Conservation (phyloP, 2,329 filamentous ascomycete genomes). For the Colletotrichum neosansevieriae region DNA sequence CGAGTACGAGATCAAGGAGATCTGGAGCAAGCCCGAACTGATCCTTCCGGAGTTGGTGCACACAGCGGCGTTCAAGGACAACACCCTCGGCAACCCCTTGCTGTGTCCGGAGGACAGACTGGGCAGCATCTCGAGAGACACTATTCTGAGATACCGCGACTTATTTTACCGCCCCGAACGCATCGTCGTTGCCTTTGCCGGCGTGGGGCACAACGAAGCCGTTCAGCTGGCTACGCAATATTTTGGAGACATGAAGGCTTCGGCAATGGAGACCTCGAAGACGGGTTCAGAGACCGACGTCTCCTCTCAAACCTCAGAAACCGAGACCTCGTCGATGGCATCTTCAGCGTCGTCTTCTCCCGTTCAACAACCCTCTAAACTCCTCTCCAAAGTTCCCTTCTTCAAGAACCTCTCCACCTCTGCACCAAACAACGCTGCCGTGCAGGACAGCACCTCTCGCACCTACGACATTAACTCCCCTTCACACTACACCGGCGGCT, state of each 20-base stretch:
- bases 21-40: conserved; percentile 96
- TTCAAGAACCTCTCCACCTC: conserved; percentile 90
- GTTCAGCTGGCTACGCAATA: conserved; percentile 83
- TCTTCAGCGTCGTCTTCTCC: conserved; percentile 51
- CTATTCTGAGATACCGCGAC: conserved; percentile 82
- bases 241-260: conserved; percentile 88
- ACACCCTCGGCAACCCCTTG: conserved; percentile 93
- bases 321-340: conserved; percentile 49
- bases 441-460: conserved; percentile 57
- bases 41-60: conserved; percentile 96
- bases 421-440: conserved; percentile 71
- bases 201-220: conserved; percentile 84
- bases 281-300: conserved; percentile 70
- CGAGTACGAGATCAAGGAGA: conserved; percentile 93
- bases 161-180: conserved; percentile 90
- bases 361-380: conserved; percentile 65
- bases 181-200: conserved; percentile 95
- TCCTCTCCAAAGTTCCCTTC: conserved; percentile 88
- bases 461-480: conserved; percentile 70
- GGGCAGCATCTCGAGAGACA: conserved; percentile 76
- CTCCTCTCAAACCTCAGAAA: conserved; percentile 52
- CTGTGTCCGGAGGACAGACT: conserved; percentile 90
- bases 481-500: conserved; percentile 92
- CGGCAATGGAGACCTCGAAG: conserved; percentile 62
- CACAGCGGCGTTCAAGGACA: conserved; percentile 94